phyloP scores from a whole-genome alignment of 192 early-diverging fungal genomes.

The Paraglomus occultum region DNA sequence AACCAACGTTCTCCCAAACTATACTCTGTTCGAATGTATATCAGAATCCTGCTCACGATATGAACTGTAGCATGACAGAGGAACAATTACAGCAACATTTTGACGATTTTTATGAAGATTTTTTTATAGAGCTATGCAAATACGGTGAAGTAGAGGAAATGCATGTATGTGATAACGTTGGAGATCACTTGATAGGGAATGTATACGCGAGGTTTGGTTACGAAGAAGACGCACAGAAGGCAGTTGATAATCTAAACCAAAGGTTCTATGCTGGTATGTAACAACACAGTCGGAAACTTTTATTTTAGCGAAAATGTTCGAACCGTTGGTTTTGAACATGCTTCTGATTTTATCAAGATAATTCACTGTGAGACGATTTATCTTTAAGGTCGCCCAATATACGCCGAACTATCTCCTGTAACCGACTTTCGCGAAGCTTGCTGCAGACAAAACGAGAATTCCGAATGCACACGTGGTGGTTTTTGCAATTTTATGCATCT shows the following conservation, averaged over 20 bases:
- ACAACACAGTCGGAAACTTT: not conserved
- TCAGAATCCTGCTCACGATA: slow-evolving; percentile 82
- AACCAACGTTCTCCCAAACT: slow-evolving; percentile 95
- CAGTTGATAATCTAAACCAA: slow-evolving; percentile 88
- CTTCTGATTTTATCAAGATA: too few species aligned
- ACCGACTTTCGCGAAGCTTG: slow-evolving; percentile 98
- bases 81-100: slow-evolving; percentile 83
- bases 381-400: slow-evolving; percentile 74
- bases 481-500: slow-evolving; percentile 99
- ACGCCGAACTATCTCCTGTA: slow-evolving; percentile 95
- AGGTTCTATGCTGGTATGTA: slow-evolving; percentile 83
- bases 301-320: too few species aligned
- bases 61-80: slow-evolving; percentile 60
- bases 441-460: slow-evolving; percentile 94
- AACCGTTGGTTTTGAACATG: too few species aligned
- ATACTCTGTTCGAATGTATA: slow-evolving; percentile 94
- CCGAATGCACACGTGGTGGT: slow-evolving; percentile 93
- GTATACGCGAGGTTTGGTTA: slow-evolving; percentile 90
- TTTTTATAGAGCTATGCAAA: slow-evolving; percentile 93
- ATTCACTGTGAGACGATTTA: too few species aligned
- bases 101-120: slow-evolving; percentile 95
- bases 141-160: slow-evolving; percentile 97
- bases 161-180: slow-evolving; percentile 97
- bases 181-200: slow-evolving; percentile 97
- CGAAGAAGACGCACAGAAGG: slow-evolving; percentile 92